These are phyloP conservation scores for Cercospora beticola DNA, from an alignment of 2,329 filamentous ascomycete species.

Conservation along the genomic window DNA sequence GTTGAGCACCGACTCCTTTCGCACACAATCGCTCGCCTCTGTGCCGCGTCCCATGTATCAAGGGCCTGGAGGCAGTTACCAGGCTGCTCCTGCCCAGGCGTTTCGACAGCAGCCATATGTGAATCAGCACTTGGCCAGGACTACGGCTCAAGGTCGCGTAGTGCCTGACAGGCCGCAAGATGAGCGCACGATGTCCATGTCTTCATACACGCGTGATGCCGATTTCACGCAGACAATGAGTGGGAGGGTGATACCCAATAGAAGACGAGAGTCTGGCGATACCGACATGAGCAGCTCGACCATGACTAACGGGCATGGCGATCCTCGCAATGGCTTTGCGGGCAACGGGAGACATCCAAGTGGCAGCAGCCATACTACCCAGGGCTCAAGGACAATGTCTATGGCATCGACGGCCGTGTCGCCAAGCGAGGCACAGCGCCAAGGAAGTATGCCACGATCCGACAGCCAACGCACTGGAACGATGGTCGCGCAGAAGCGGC, in stretches of 20 bases:
- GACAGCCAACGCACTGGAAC: constrained; percentile 45
- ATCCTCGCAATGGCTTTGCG: constrained; percentile 27
- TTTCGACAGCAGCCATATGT: constrained; percentile 78
- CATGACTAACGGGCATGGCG: constrained; percentile 34
- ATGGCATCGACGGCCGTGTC: constrained; percentile 83
- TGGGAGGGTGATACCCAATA: constrained; percentile 82
- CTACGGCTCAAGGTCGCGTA: constrained; percentile 85
- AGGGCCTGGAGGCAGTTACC: constrained; percentile 58
- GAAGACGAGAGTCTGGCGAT: constrained; percentile 58
- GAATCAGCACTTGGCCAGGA: constrained; percentile 63
- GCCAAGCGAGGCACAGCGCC: constrained; percentile 31
- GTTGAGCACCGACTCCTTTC: constrained; percentile 79
- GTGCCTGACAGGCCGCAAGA: constrained; percentile 83
- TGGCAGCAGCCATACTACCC: constrained; percentile 39
- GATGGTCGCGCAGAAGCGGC: constrained; percentile 61
- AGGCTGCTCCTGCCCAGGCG: constrained; percentile 64
- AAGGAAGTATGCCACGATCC: constrained; percentile 34
- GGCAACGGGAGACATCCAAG: constrained; percentile 30
- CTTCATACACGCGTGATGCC: constrained; percentile 72
- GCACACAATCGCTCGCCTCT: constrained; percentile 89
- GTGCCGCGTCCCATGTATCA: constrained; percentile 72
- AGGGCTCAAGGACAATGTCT: constrained; percentile 72
- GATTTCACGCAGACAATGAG: constrained; percentile 87
- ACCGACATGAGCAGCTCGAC: constrained; percentile 28
- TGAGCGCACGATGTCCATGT: constrained; percentile 95